Evolutionary conservation across 306 rosid species (phyloP).

Genomic region (Cercis canadensis): DNA sequence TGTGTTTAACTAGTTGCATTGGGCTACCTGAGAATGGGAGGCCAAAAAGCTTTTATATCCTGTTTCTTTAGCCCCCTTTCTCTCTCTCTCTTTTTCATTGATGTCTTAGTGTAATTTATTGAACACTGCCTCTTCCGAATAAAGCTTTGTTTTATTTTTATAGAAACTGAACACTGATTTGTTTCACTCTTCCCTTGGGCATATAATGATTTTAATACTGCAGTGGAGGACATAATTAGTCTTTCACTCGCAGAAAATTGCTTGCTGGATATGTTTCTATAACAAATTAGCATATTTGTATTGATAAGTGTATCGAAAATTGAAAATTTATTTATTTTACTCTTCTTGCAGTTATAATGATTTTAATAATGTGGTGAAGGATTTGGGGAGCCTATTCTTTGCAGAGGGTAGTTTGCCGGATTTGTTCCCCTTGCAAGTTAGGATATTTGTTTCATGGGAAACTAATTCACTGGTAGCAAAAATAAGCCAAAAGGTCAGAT

Average conservation of each 20-base stretch:
- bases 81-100: no score
- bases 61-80: not conserved
- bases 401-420: slow-evolving; percentile 55
- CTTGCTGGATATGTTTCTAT: slow-evolving; percentile 50
- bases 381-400: slow-evolving; percentile 44
- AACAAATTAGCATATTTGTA: slow-evolving; percentile 44
- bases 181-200: no score
- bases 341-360: slow-evolving; percentile 71
- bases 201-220: no score
- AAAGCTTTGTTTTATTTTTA: no score
- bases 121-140: no score
- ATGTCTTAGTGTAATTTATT: no score
- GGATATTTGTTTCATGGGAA: slow-evolving; percentile 69
- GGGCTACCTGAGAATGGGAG: slow-evolving; percentile 20
- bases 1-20: not conserved
- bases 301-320: not conserved
- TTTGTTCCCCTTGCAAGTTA: slow-evolving; percentile 75
- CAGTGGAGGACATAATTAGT: no score
- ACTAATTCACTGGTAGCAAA: slow-evolving; percentile 72
- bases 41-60: not conserved
- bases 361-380: slow-evolving; percentile 48
- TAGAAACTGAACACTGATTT: no score
- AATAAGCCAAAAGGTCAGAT: slow-evolving; percentile 72
- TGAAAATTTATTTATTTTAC: slow-evolving; percentile 35
- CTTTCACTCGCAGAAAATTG: no score